A percentile compares a stretch with the other conserved stretches of the same genome.
phyloP scores from a whole-genome alignment of 768 basidiomycete species.

The Lactarius sp. region DNA sequence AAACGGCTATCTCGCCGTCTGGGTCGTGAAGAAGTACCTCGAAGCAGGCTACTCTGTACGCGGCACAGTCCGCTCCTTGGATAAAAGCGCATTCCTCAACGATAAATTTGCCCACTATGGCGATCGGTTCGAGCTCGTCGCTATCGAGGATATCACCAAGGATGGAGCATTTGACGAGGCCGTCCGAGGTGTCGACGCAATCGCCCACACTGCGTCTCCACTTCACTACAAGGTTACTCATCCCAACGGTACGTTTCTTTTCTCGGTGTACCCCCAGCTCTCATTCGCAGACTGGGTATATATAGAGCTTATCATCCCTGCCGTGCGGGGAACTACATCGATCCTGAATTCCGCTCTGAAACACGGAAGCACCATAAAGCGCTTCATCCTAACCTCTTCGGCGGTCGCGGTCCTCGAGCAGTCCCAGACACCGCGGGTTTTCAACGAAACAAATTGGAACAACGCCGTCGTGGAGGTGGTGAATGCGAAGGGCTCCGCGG shows the following conservation, averaged over 20 bases:
- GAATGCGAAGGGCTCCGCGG: no score
- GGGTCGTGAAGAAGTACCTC: constrained; percentile 53
- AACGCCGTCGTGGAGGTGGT: no score
- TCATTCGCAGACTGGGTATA: not conserved
- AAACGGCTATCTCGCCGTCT: constrained; percentile 55
- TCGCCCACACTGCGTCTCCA: constrained; percentile 67
- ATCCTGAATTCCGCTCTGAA: constrained; percentile 57
- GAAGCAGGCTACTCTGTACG: constrained; percentile 59
- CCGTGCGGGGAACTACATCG: constrained; percentile 63
- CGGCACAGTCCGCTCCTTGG: constrained; percentile 57
- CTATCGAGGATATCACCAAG: constrained; percentile 65
- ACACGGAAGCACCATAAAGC: constrained; percentile 37
- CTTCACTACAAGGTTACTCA: constrained; percentile 44
- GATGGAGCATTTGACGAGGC: constrained; percentile 71
- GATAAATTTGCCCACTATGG: constrained; percentile 50
- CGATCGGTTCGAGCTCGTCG: constrained; percentile 54
- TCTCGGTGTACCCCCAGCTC: not conserved
- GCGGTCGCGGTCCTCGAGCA: no score
- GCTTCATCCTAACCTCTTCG: no score
- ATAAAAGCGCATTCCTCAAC: constrained; percentile 55
- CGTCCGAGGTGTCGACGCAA: constrained; percentile 68
- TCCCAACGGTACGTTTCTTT: constrained; percentile 29
- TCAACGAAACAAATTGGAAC: no score
- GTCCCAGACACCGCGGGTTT: no score
- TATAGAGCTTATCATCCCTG: constrained; percentile 61